These are phyloP conservation scores for Ceriops tagal DNA, from an alignment of 345 rosid genomes.

Conservation along the genomic window DNA sequence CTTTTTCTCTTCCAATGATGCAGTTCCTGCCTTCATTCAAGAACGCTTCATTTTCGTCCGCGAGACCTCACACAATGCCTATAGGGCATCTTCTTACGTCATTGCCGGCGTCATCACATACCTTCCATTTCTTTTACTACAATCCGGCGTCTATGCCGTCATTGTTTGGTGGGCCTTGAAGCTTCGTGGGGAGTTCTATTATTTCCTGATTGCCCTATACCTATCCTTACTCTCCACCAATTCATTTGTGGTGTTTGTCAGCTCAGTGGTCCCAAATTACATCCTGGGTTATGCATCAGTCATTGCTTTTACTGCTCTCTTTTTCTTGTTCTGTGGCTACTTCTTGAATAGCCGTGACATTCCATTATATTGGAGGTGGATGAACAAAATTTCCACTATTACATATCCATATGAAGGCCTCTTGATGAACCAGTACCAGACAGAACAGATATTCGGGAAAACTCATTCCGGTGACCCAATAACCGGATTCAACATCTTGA, in stretches of 20 bases:
- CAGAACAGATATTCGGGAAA: constrained; percentile 14
- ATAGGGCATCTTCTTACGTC: constrained; percentile 58
- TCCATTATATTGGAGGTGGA: constrained; percentile 55
- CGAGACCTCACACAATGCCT: constrained; percentile 64
- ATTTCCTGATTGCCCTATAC: constrained; percentile 55
- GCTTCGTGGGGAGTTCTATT: constrained; percentile 48
- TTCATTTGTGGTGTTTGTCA: constrained; percentile 66
- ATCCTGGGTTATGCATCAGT: constrained; percentile 63
- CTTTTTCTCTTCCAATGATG: constrained; percentile 74
- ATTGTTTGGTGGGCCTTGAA: constrained; percentile 52
- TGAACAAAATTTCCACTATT: constrained; percentile 70
- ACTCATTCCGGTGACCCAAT: neutral
- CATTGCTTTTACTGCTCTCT: constrained; percentile 62
- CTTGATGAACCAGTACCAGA: constrained; percentile 60
- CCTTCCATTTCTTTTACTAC: constrained; percentile 56
- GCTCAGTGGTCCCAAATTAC: constrained; percentile 64
- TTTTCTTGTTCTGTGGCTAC: constrained; percentile 68
- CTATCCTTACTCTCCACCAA: constrained; percentile 62
- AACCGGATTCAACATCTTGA: constrained; percentile 32
- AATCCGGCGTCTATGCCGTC: constrained; percentile 47
- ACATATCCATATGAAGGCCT: constrained; percentile 66
- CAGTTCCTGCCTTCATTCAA: constrained; percentile 68
- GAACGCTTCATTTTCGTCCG: constrained; percentile 45
- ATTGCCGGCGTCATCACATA: constrained; percentile 59
- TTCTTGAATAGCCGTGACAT: constrained; percentile 52